Evolutionary conservation across 2,329 filamentous ascomycete genomes (phyloP), one percentile per base, ranked within the genome.

Genomic region (Talaromyces marneffei): DNA sequence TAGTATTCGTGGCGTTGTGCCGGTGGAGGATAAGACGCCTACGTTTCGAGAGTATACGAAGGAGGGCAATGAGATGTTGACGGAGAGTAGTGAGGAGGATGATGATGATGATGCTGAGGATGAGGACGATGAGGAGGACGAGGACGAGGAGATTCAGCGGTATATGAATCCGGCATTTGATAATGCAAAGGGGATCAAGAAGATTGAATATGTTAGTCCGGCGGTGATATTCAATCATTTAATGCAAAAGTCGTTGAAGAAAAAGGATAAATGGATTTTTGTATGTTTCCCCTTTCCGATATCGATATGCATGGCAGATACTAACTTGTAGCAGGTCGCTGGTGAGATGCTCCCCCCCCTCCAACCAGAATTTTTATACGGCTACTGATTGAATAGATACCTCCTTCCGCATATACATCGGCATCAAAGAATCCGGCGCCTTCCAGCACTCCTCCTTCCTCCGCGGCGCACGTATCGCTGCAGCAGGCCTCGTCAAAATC

Each of bases 361-460:
- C 10, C 31, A 25, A 9, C 16, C 20, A n/a, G n/a, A 42, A 3
- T 25, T 25, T 14, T 1, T 3, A 12, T 20, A 27, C 18, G 4
- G 31, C 20, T 29, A 46, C 25, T 33, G 8, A 33, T 3, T 18
- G 18, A 33, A 27, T 89, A 25, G 92, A 96, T 74, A 93, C 90
- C 1, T 88, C 85, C 1, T 94, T 92, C 48, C 72, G 73, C 1
- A 80, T 96, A 0, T 96, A 96, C 72, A 86, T 96, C 35, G 92
- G 92, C 53, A 94, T 96, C 78, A 96, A 97, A 70, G 86, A 90
- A 72, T 88, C 87, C 3, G 92, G 92, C 10, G 86, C 89, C 4
- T 97, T 97, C 69, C 92, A 96, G 69, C 92, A 96, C 74, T 92
- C 88, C 12, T 94, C 90, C 0, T 96, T 97, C 69, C 80, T 96